Evolutionary conservation across 176 grass and related monocot species (phyloP).

Genomic region (Oryza meridionalis): DNA sequence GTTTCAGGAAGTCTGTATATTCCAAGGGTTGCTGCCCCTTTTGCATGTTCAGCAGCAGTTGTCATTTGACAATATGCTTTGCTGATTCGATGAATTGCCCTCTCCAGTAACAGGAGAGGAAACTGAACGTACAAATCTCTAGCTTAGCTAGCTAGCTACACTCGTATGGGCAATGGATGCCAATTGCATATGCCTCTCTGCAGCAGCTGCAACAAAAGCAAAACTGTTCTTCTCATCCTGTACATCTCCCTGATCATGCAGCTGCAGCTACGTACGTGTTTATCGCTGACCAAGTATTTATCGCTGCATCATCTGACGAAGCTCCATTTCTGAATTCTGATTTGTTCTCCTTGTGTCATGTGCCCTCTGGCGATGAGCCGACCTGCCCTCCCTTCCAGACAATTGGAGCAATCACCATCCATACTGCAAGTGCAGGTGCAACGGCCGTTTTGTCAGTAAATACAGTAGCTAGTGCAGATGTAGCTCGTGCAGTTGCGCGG

Average conservation of each 20-base stretch:
- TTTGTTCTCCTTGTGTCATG: neutral
- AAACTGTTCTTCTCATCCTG: neutral
- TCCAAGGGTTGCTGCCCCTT: neutral
- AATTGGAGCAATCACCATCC: constrained; percentile 37
- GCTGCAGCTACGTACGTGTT: neutral
- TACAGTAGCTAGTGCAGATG: neutral
- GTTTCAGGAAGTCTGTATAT: neutral
- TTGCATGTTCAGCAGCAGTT: neutral
- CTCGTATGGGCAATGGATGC: neutral
- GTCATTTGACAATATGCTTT: neutral
- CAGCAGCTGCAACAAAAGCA: neutral
- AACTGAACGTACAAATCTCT: neutral
- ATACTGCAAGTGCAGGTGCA: constrained; percentile 34
- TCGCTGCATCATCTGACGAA: neutral
- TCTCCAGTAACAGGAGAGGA: neutral
- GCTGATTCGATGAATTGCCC: neutral
- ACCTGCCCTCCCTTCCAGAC: constrained; percentile 32
- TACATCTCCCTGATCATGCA: neutral
- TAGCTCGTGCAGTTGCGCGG: neutral
- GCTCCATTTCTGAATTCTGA: neutral
- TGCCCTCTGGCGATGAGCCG: neutral
- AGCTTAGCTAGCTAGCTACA: neutral
- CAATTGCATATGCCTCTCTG: constrained; percentile 1
- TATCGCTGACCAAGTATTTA: neutral
- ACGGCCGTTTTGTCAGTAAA: neutral